Evolutionary conservation across 257 asterid genomes (phyloP).

Genomic region (Coffea canephora): DNA sequence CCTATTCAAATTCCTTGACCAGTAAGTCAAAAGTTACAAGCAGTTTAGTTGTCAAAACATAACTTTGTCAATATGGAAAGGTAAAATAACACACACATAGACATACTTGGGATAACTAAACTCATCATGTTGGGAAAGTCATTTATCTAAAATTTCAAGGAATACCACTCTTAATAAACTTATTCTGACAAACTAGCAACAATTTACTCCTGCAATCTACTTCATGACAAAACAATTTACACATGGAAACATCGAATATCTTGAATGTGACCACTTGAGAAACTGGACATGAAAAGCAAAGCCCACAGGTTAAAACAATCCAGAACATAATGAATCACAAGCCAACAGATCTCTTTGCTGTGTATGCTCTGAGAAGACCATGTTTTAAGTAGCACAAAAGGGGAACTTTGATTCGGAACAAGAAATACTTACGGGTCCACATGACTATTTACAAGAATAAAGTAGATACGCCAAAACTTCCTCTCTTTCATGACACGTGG

Average conservation of each 20-base stretch:
- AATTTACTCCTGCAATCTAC: not conserved
- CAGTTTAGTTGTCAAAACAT: not conserved
- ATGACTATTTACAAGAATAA: constrained; percentile 76
- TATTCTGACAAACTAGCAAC: not conserved
- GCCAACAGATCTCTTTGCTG: not conserved
- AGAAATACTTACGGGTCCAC: constrained; percentile 68
- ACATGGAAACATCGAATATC: not conserved
- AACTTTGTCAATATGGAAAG: not conserved
- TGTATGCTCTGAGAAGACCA: not conserved
- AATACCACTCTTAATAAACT: not conserved
- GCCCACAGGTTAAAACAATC: not conserved
- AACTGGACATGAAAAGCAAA: not conserved
- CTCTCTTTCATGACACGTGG: constrained; percentile 91
- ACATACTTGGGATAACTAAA: not conserved
- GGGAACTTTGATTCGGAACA: constrained; percentile 7
- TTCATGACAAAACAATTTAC: not conserved
- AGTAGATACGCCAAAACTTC: constrained; percentile 94
- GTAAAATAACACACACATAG: not conserved
- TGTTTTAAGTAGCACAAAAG: not conserved
- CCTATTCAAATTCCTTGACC: not conserved
- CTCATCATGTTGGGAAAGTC: not conserved
- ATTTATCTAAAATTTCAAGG: no score
- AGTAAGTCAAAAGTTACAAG: not conserved
- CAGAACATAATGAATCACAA: not conserved
- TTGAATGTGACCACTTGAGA: not conserved